Evolutionary conservation across 78 protist genomes (phyloP).

Genomic region (slime mould (Dictyostelium discoideum)): DNA sequence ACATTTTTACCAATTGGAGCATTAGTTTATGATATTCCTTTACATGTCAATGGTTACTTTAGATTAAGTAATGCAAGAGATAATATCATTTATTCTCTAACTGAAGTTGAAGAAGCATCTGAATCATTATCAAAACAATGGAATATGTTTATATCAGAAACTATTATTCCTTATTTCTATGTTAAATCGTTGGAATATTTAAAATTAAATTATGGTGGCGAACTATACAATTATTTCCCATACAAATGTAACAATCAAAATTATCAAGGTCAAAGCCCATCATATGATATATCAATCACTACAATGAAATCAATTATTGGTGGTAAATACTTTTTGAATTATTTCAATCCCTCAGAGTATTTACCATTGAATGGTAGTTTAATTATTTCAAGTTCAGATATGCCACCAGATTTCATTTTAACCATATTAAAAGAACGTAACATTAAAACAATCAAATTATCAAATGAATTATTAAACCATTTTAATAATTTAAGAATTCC

Average conservation of each 20-base stretch:
- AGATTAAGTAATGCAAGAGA: conserved; percentile 28
- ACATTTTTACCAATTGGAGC: conserved; percentile 52
- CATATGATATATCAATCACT: not conserved
- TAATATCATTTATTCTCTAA: not conserved
- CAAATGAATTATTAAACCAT: not conserved
- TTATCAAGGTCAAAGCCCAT: not conserved
- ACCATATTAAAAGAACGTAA: not conserved
- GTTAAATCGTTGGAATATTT: not conserved
- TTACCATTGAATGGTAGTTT: not conserved
- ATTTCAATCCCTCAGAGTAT: not conserved
- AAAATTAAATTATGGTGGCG: not conserved
- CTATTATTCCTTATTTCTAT: not conserved
- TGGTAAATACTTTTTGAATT: not conserved
- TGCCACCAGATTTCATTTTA: not conserved
- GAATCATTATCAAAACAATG: not conserved
- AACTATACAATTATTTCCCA: not conserved
- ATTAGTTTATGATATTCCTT: not conserved
- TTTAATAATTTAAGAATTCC: not conserved
- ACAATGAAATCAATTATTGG: not conserved
- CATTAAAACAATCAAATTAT: not conserved
- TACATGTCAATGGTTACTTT: conserved; percentile 44
- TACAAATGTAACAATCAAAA: not conserved
- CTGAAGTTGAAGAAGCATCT: not conserved
- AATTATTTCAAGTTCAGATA: not conserved
- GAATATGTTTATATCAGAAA: not conserved